Conservation (phyloP, 345 rosid genomes). For the Kandelia obovata region DNA sequence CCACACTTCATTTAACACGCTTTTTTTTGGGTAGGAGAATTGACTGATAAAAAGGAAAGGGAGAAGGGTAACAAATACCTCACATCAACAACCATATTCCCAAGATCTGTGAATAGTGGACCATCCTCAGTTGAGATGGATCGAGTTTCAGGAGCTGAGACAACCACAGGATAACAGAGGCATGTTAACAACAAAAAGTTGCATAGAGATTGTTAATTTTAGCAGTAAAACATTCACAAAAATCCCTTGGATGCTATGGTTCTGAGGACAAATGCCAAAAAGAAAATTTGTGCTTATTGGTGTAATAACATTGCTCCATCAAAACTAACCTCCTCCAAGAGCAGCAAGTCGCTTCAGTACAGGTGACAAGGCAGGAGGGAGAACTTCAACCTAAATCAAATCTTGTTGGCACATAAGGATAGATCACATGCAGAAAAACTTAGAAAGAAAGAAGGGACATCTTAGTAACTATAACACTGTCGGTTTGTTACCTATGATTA, state of each 20-base stretch:
- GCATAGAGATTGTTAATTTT: neutral
- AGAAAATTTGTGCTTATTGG: too few relatives aligned
- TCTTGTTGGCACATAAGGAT: neutral
- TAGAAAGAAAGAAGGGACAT: too few relatives aligned
- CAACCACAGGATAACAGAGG: neutral
- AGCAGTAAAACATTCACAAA: too few relatives aligned
- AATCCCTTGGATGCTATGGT: too few relatives aligned
- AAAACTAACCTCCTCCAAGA: slow-evolving; percentile 8
- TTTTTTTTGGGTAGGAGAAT: too few relatives aligned
- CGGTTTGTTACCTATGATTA: too few relatives aligned
- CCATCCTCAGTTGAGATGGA: neutral
- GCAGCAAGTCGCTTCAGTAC: neutral
- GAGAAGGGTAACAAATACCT: neutral
- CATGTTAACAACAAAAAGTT: neutral
- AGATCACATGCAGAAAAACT: too few relatives aligned
- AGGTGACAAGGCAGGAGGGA: slow-evolving; percentile 1
- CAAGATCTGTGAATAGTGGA: neutral
- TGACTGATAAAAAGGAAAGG: too few relatives aligned
- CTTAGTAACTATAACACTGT: too few relatives aligned
- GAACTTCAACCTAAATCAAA: slow-evolving; percentile 4
- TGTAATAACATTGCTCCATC: too few relatives aligned
- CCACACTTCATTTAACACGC: too few relatives aligned
- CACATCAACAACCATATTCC: slow-evolving; percentile 5
- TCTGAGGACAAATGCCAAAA: too few relatives aligned
- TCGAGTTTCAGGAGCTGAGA: slow-evolving; percentile 7